Evolutionary conservation across 441 rosid species (phyloP).

Genomic region (Pelargonium cotyledonis): DNA sequence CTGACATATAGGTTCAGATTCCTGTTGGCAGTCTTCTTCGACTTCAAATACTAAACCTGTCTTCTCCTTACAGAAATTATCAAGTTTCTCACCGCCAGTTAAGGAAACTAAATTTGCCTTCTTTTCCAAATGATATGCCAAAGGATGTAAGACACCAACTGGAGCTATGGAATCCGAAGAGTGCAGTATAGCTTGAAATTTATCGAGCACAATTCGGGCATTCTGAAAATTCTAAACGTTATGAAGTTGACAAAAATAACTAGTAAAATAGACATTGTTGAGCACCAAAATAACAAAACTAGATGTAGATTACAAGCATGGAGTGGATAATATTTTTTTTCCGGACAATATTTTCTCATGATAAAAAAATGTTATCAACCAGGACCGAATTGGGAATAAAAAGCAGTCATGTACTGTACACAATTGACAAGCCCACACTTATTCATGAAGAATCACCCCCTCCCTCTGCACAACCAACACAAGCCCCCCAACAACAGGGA

Average conservation of each 20-base stretch:
- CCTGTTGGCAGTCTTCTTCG: conserved; percentile 39
- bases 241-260: conserved; percentile 17
- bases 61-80: conserved; percentile 27
- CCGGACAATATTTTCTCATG: not conserved
- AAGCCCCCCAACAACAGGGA: not conserved
- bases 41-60: conserved; percentile 52
- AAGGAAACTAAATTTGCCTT: conserved; percentile 34
- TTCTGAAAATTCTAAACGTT: conserved; percentile 44
- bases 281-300: not conserved
- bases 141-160: conserved; percentile 83
- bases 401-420: not conserved
- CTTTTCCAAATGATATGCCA: conserved; percentile 61
- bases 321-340: not conserved
- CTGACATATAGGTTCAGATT: conserved; percentile 27
- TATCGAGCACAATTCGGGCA: conserved; percentile 78
- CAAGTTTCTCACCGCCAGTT: conserved; percentile 16
- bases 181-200: conserved; percentile 61
- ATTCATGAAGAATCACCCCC: conserved; percentile 4
- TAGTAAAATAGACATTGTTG: not conserved
- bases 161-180: conserved; percentile 88
- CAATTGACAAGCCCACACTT: not conserved
- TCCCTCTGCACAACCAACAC: not conserved
- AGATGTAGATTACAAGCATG: not conserved
- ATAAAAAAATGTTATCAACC: not conserved
- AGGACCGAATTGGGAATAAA: not conserved